Evolutionary conservation across 176 grass and related monocot species (phyloP).

Genomic region (Alopecurus myosuroides): DNA sequence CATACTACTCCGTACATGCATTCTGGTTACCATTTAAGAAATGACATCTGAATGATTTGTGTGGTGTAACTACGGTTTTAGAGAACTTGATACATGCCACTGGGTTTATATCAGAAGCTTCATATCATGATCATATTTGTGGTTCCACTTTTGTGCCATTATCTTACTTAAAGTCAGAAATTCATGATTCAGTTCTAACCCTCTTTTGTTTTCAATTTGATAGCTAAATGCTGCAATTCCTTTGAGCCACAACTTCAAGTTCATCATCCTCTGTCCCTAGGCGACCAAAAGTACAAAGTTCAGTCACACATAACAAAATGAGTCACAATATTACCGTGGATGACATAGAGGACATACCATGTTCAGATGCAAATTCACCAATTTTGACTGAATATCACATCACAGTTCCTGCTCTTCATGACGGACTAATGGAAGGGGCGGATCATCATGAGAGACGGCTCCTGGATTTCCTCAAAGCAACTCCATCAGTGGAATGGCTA

Average conservation of each 20-base stretch:
- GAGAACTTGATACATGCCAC: not conserved
- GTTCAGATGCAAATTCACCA: conserved; percentile 17
- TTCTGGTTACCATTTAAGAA: not conserved
- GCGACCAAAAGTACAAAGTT: not conserved
- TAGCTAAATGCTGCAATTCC: conserved; percentile 8
- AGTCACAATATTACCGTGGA: not conserved
- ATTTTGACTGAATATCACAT: conserved; percentile 41
- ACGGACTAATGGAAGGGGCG: not conserved
- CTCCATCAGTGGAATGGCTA: conserved; percentile 46
- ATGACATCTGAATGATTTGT: not conserved
- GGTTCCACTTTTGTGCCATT: not conserved
- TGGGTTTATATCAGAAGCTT: not conserved
- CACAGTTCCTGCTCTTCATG: conserved; percentile 20
- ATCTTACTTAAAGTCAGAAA: conserved; percentile 9
- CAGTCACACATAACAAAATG: not conserved
- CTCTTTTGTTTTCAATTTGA: not conserved
- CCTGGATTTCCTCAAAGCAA: conserved; percentile 59
- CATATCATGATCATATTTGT: not conserved
- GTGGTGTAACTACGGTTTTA: not conserved
- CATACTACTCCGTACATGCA: not conserved
- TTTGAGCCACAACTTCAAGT: not conserved
- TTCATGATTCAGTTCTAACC: not conserved
- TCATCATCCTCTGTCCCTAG: not conserved
- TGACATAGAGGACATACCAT: not conserved
- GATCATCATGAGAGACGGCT: conserved; percentile 11